A percentile compares a stretch with the other conserved stretches of the same genome.
Evolutionary conservation across 1,284 basidiomycete genomes (phyloP).

Genomic region (Ganoderma lucidum): DNA sequence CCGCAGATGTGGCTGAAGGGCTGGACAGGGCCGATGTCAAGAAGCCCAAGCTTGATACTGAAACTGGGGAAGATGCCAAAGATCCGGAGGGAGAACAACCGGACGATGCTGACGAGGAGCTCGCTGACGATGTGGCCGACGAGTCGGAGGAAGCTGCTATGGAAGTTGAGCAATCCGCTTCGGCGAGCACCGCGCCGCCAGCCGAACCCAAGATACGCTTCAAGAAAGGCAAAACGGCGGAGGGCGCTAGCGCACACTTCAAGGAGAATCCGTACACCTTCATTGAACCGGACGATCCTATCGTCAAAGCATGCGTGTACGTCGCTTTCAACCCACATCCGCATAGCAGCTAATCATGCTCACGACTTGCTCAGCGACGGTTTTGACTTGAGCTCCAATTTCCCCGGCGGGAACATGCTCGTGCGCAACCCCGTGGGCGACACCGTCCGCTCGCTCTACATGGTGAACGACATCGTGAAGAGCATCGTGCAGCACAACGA

Average conservation of each 20-base stretch:
- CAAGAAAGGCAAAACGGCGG: slow-evolving; percentile 40
- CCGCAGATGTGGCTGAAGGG: slow-evolving; percentile 50
- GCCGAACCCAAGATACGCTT: slow-evolving; percentile 31
- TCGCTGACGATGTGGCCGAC: slow-evolving; percentile 32
- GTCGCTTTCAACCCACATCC: slow-evolving; percentile 34
- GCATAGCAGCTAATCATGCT: background rate
- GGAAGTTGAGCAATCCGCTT: slow-evolving; percentile 33
- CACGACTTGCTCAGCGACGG: slow-evolving; percentile 59
- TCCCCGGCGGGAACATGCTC: slow-evolving; percentile 81
- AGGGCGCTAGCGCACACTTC: slow-evolving; percentile 62
- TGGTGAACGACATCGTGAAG: slow-evolving; percentile 89
- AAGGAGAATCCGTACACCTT: slow-evolving; percentile 94
- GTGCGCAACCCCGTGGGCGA: slow-evolving; percentile 90
- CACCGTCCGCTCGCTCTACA: slow-evolving; percentile 85
- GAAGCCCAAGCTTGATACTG: slow-evolving; percentile 51
- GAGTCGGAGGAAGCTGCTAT: slow-evolving; percentile 24
- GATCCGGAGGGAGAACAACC: slow-evolving; percentile 2
- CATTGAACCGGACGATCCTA: slow-evolving; percentile 74
- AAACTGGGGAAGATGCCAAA: slow-evolving; percentile 18
- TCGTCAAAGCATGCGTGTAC: slow-evolving; percentile 76
- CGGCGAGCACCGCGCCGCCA: slow-evolving; percentile 10
- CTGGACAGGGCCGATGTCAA: slow-evolving; percentile 54
- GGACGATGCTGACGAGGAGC: slow-evolving; percentile 20
- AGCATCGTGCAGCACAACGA: slow-evolving; percentile 85
- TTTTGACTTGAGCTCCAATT: slow-evolving; percentile 77